These are phyloP conservation scores for Umbilicaria muhlenbergii DNA, from an alignment of 495 filamentous ascomycete genomes.

Conservation along the genomic window DNA sequence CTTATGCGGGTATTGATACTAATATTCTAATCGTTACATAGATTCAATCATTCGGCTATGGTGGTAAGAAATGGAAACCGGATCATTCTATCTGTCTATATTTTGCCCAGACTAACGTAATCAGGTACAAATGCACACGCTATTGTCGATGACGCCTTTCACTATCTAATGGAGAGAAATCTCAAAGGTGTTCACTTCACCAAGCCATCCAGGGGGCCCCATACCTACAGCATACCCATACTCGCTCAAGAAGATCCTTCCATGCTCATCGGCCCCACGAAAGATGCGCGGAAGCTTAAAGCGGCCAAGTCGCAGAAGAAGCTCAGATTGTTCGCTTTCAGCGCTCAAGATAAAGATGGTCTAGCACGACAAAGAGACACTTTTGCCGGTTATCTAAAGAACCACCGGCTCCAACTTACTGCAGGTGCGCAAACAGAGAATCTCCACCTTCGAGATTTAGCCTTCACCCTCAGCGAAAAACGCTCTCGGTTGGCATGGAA, in stretches of 20 bases:
- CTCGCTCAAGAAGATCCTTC: not conserved
- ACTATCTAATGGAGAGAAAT: constrained; percentile 5
- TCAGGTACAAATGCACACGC: constrained; percentile 18
- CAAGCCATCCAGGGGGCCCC: not conserved
- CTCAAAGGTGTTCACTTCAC: constrained; percentile 11
- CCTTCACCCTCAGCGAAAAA: constrained; percentile 14
- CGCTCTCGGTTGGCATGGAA: constrained; percentile 17
- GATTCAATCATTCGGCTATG: constrained; percentile 9
- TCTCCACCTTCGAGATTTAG: constrained; percentile 12
- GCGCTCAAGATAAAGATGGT: constrained; percentile 20
- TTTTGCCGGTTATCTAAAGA: constrained; percentile 12
- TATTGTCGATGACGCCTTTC: constrained; percentile 19
- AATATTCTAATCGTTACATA: not conserved
- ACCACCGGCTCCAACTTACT: not conserved
- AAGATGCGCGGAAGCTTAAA: not conserved
- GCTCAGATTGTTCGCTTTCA: constrained; percentile 12
- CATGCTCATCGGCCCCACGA: not conserved
- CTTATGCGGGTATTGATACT: not conserved
- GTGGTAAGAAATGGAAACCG: not conserved
- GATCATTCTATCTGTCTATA: no score
- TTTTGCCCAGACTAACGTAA: not conserved
- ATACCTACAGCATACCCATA: not conserved
- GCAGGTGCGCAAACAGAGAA: not conserved
- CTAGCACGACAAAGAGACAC: constrained; percentile 14
- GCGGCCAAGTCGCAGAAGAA: not conserved